Evolutionary conservation across 2,329 filamentous ascomycete genomes (phyloP).

Genomic region (Davidsoniella virescens): DNA sequence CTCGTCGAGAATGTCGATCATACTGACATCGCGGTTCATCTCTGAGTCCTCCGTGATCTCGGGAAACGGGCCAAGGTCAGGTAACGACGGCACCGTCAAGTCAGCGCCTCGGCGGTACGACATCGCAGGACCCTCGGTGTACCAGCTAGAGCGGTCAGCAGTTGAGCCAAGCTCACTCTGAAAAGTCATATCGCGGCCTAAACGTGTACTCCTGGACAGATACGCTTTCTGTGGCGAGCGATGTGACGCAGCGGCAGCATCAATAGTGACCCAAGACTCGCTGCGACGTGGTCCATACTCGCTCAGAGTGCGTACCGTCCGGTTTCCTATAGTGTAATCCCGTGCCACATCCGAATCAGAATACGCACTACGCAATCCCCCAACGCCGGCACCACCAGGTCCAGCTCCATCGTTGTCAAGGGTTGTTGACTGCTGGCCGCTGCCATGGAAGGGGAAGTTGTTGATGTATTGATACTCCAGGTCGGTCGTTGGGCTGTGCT

Average conservation of each 20-base stretch:
- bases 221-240: slow-evolving; percentile 7
- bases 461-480: slow-evolving; percentile 8
- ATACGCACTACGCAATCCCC: slow-evolving; percentile 1
- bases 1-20: slow-evolving; percentile 7
- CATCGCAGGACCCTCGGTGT: slow-evolving; percentile 6
- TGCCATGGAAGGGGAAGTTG: slow-evolving; percentile 8
- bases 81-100: slow-evolving; percentile 4
- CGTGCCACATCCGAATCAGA: slow-evolving; percentile 9
- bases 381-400: neutral
- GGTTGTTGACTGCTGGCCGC: neutral
- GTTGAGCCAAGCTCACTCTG: neutral
- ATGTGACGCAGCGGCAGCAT: neutral
- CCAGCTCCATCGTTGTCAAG: neutral
- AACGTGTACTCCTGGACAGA: neutral
- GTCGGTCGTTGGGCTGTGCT: slow-evolving; percentile 3
- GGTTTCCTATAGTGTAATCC: neutral
- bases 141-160: slow-evolving; percentile 10
- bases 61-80: slow-evolving; percentile 4
- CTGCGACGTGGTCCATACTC: slow-evolving; percentile 5
- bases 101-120: slow-evolving; percentile 1
- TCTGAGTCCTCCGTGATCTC: slow-evolving; percentile 3
- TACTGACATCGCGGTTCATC: slow-evolving; percentile 1
- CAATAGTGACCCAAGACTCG: slow-evolving; percentile 12
- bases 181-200: slow-evolving; percentile 6
- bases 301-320: slow-evolving; percentile 1